These are phyloP conservation scores for Neurospora sp. DNA, from an alignment of 495 filamentous ascomycete species.

Conservation along the genomic window DNA sequence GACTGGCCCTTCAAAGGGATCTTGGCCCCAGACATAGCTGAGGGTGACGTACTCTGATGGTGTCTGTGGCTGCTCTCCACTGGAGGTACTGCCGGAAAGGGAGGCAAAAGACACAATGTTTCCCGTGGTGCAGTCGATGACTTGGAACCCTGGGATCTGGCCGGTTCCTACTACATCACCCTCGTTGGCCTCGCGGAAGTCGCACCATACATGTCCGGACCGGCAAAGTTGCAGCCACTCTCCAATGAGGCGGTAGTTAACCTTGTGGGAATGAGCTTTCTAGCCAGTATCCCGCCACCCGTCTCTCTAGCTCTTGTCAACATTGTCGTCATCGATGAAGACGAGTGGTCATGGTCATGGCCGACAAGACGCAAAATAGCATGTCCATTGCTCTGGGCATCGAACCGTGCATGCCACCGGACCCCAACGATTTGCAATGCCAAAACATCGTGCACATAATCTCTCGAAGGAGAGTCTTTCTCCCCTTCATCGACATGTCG, in stretches of 20 bases:
- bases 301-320: not conserved
- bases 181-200: not conserved
- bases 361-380: not conserved
- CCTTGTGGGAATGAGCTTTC: not conserved
- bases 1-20: not conserved
- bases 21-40: not conserved
- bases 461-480: not conserved
- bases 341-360: not conserved
- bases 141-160: not conserved
- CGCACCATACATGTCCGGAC: not conserved
- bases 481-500: not conserved
- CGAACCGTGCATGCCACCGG: not conserved
- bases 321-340: not conserved
- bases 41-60: not conserved
- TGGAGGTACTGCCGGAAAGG: not conserved
- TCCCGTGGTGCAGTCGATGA: constrained; percentile 1
- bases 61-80: not conserved
- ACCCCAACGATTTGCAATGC: not conserved
- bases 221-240: not conserved
- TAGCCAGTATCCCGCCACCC: not conserved
- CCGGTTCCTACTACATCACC: not conserved
- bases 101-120: not conserved
- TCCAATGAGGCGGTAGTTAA: not conserved
- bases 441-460: not conserved
- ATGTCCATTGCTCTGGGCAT: not conserved